These are phyloP conservation scores for Mediolabrus comicus DNA, from an alignment of 108 stramenopile genomes.

Conservation along the genomic window DNA sequence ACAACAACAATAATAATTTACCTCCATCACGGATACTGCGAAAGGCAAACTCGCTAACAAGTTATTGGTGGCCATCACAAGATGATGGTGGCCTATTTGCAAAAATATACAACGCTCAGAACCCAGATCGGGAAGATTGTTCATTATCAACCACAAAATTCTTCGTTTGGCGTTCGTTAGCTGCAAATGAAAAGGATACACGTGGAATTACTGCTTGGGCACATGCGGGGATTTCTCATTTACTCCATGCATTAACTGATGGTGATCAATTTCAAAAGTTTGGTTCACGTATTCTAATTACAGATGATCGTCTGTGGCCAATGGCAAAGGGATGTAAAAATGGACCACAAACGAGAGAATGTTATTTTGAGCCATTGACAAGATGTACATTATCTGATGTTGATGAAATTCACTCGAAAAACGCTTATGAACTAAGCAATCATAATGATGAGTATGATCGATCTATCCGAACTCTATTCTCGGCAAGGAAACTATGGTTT, in stretches of 20 bases:
- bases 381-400: constrained; percentile 18
- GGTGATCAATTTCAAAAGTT: constrained; percentile 17
- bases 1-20: not conserved
- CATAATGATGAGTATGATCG: constrained; percentile 31
- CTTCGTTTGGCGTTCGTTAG: constrained; percentile 25
- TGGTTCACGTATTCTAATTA: constrained; percentile 21
- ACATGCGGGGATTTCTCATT: constrained; percentile 21
- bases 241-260: constrained; percentile 41
- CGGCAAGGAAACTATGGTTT: constrained; percentile 15
- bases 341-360: constrained; percentile 40
- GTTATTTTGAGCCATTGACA: constrained; percentile 39
- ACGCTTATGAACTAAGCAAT: not conserved
- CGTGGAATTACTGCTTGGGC: constrained; percentile 37
- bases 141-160: constrained; percentile 22
- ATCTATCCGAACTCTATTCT: constrained; percentile 21
- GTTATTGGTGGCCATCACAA: constrained; percentile 33
- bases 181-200: constrained; percentile 17
- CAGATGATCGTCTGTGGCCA: constrained; percentile 32
- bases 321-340: constrained; percentile 35
- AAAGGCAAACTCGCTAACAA: not conserved
- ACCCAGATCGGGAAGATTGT: constrained; percentile 32
- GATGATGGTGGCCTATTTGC: constrained; percentile 14
- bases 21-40: not conserved
- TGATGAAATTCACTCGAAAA: not conserved
- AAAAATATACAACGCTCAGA: constrained; percentile 13